These are phyloP conservation scores for Quercus bicolor DNA, from an alignment of 306 rosid species.

Conservation along the genomic window DNA sequence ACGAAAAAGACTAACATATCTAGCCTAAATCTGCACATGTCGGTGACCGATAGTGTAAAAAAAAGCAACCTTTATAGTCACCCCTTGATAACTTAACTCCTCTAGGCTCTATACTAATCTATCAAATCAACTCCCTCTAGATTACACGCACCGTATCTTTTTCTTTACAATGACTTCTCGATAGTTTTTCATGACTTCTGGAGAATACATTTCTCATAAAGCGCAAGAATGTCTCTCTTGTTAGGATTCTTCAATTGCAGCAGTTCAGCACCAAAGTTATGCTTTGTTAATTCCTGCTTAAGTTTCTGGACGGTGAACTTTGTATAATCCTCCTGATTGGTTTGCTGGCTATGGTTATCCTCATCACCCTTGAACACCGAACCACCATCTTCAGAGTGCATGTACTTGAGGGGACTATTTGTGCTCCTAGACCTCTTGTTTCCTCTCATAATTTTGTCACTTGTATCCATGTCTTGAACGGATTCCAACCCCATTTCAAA, in stretches of 20 bases:
- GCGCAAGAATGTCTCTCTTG: slow-evolving; percentile 70
- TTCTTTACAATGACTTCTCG: slow-evolving; percentile 16
- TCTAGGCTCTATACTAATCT: slow-evolving; percentile 15
- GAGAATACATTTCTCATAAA: slow-evolving; percentile 73
- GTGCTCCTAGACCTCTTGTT: slow-evolving; percentile 70
- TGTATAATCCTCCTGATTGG: slow-evolving; percentile 63
- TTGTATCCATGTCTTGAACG: slow-evolving; percentile 65
- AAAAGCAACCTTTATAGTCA: neutral
- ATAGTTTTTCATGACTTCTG: slow-evolving; percentile 49
- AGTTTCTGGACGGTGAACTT: slow-evolving; percentile 80
- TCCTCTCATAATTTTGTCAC: slow-evolving; percentile 52
- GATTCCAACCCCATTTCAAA: slow-evolving; percentile 60
- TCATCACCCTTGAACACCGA: slow-evolving; percentile 70
- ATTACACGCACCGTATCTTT: slow-evolving; percentile 18
- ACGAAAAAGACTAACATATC: neutral
- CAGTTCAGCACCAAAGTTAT: slow-evolving; percentile 74
- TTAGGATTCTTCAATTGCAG: slow-evolving; percentile 74
- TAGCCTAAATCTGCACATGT: neutral
- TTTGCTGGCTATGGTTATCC: slow-evolving; percentile 66
- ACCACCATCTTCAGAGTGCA: slow-evolving; percentile 84
- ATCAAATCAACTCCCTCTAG: slow-evolving; percentile 11
- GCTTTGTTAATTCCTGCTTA: slow-evolving; percentile 90
- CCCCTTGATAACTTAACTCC: neutral
- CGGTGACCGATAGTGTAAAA: neutral
- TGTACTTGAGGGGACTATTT: slow-evolving; percentile 36